Evolutionary conservation across 2,329 filamentous ascomycete genomes (phyloP), one percentile per base, ranked within the genome.

Genomic region (Emmonsiellopsis sp.): DNA sequence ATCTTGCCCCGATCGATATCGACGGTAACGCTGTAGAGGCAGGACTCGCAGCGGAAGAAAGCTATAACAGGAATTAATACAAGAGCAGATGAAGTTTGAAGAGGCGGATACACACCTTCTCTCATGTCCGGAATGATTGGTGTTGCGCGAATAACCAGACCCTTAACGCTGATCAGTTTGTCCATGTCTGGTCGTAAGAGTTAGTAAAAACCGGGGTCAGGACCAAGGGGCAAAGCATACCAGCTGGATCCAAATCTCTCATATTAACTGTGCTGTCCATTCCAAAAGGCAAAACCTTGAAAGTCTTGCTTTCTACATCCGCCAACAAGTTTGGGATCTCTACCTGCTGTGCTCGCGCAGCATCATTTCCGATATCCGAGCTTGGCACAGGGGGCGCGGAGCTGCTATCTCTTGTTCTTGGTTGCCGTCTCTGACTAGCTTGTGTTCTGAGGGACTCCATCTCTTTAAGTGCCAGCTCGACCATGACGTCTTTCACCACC

Each of bases 51-150:
- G 58, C 89, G 87, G 81, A 98, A 98, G 74, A 95, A 96, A 0
- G 93, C 93, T 76, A 55, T 1, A 45, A 37, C n/a, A 26, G 37
- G 45, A 20, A 63, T 31, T 10, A 50, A 51, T 32, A 38, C 54
- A 34, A 50, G 49, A 38, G 16, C 34, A 6, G 67, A 61, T 51
- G 13, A 41, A 38, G 15, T 20, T 46, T 35, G 9, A 37, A 30
- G 41, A 20, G 11, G 37, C 15, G 7, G 16, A n/a, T 40, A 31
- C 32, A 10, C 16, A 78, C 77, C 77, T 67, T 95, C 89, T 73
- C 94, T 96, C 94, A 98, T 98, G 64, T 98, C 93, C 0, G 93
- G 93, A 59, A 98, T 97, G 59, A 98, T 88, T 0, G 93, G 90
- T 0, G 93, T 97, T 2, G 93, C 87, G 57, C 93, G 85, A 64